Evolutionary conservation across 495 filamentous ascomycete species (phyloP).

Genomic region (Darksidea phi): DNA sequence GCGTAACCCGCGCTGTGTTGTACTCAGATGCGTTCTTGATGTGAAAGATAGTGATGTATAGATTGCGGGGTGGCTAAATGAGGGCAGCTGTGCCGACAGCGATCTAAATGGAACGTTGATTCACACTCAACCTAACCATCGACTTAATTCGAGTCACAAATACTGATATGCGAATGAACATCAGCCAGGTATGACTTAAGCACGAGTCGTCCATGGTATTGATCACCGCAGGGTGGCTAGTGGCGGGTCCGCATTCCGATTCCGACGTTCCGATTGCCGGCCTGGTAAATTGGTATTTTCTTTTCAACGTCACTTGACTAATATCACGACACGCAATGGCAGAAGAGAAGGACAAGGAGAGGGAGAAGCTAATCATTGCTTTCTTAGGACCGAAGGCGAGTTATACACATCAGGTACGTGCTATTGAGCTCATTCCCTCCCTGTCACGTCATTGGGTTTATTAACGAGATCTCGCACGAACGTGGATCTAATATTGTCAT

Average conservation of each 20-base stretch:
- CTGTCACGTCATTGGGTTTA: no score
- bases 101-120: neutral
- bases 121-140: neutral
- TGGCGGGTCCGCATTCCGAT: no score
- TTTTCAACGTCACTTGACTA: neutral
- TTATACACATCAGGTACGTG: slow-evolving; percentile 85
- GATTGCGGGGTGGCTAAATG: no score
- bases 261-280: no score
- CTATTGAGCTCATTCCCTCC: neutral
- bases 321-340: neutral
- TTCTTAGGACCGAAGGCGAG: slow-evolving; percentile 83
- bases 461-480: no score
- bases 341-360: neutral
- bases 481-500: neutral
- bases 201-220: no score
- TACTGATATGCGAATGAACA: no score
- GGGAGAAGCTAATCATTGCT: slow-evolving; percentile 52
- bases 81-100: no score
- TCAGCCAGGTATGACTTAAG: no score
- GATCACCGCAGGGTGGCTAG: no score
- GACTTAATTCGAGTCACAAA: neutral
- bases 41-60: no score
- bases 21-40: slow-evolving; percentile 1
- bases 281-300: no score
- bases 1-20: neutral